Conservation (phyloP, 306 rosid species). For the Quercus mongolica region DNA sequence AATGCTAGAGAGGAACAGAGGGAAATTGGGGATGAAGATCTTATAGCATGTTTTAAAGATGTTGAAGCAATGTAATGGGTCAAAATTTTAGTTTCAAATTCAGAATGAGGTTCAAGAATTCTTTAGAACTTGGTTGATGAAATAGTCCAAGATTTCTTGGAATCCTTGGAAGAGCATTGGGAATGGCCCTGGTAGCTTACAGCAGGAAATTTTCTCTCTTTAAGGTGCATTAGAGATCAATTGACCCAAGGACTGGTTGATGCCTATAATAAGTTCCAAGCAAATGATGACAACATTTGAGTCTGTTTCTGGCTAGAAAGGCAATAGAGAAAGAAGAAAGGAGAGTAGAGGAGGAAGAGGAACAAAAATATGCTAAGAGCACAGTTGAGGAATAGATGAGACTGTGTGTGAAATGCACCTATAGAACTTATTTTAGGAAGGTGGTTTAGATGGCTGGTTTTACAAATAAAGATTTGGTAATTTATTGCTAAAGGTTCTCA, state of each 20-base stretch:
- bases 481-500: no score
- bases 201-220: slow-evolving; percentile 55
- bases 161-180: slow-evolving; percentile 57
- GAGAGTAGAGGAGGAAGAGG: no score
- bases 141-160: slow-evolving; percentile 58
- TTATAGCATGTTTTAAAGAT: slow-evolving; percentile 51
- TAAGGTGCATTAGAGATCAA: no score
- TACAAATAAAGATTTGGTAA: no score
- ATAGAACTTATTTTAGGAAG: no score
- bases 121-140: slow-evolving; percentile 71
- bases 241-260: no score
- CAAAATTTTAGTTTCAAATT: slow-evolving; percentile 55
- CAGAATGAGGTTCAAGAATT: slow-evolving; percentile 60
- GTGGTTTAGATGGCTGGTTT: no score
- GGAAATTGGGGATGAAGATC: slow-evolving; percentile 66
- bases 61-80: slow-evolving; percentile 1
- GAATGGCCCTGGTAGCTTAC: slow-evolving; percentile 68
- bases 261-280: no score
- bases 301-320: no score
- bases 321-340: no score
- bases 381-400: slow-evolving; percentile 39
- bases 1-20: slow-evolving; percentile 59
- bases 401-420: no score
- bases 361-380: slow-evolving; percentile 13
- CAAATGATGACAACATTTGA: no score